phyloP scores from a whole-genome alignment of 176 grass and related monocot species.

The Rhipidocladum racemiflorum region DNA sequence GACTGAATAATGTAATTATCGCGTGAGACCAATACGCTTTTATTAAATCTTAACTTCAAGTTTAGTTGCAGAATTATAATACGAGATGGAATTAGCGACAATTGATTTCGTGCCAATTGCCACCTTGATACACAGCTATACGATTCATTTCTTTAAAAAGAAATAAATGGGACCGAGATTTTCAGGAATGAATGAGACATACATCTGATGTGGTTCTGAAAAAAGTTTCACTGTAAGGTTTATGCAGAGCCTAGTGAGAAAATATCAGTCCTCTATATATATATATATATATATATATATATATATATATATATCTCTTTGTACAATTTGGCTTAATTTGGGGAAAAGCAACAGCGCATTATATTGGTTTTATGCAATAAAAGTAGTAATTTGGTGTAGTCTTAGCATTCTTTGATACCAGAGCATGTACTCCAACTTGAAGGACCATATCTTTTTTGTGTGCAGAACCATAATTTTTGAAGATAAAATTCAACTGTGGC shows the following conservation, averaged over 20 bases:
- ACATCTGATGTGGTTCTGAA: background rate
- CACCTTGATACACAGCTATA: background rate
- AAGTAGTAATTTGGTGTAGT: background rate
- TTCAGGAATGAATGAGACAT: background rate
- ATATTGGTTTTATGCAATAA: background rate
- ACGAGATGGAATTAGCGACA: background rate
- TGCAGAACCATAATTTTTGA: background rate
- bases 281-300: too few species aligned
- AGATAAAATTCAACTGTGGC: background rate
- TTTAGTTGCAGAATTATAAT: background rate
- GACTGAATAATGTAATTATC: background rate
- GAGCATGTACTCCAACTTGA: background rate
- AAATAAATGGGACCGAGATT: background rate
- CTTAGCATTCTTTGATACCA: background rate
- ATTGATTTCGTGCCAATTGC: background rate
- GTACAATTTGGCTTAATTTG: background rate
- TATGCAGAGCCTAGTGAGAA: background rate
- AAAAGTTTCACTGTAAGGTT: background rate
- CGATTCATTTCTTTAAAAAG: background rate
- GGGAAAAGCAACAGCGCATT: background rate
- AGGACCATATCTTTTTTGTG: background rate
- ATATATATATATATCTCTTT: background rate
- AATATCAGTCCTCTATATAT: too few species aligned
- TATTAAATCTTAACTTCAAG: background rate
- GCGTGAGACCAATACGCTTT: background rate